phyloP scores from a whole-genome alignment of 116 monocot genomes.

The Thalassia testudinum region DNA sequence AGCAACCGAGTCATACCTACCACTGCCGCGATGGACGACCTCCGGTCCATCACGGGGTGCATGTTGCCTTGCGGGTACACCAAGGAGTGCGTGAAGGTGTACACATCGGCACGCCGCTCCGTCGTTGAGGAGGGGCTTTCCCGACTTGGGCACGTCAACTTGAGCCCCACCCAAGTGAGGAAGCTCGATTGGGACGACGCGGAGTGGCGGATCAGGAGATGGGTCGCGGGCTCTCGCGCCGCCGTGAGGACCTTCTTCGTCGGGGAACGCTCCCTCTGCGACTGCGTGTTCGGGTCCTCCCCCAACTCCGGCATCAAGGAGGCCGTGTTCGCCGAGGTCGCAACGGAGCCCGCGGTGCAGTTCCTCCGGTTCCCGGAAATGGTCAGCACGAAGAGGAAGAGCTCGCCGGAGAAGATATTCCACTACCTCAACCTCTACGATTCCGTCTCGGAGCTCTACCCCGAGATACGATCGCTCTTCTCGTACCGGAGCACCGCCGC shows the following conservation, averaged over 20 bases:
- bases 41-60: slow-evolving; percentile 33
- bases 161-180: slow-evolving; percentile 16
- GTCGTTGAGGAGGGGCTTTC: slow-evolving; percentile 31
- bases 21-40: slow-evolving; percentile 1
- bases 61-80: slow-evolving; percentile 65
- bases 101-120: slow-evolving; percentile 28
- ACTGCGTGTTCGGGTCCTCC: slow-evolving; percentile 25
- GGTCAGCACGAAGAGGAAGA: slow-evolving; percentile 15
- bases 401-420: slow-evolving; percentile 39
- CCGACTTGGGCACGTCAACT: slow-evolving; percentile 28
- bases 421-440: slow-evolving; percentile 33
- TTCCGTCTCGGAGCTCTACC: slow-evolving; percentile 14
- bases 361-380: slow-evolving; percentile 33
- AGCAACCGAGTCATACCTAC: slow-evolving; percentile 5
- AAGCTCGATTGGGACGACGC: slow-evolving; percentile 44
- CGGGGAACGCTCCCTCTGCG: slow-evolving; percentile 32
- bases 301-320: slow-evolving; percentile 25
- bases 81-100: slow-evolving; percentile 43
- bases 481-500: slow-evolving; percentile 11
- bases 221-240: slow-evolving; percentile 5
- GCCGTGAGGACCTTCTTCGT: slow-evolving; percentile 24
- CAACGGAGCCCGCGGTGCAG: slow-evolving; percentile 15
- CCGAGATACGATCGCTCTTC: slow-evolving; percentile 31
- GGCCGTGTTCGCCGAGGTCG: slow-evolving; percentile 30
- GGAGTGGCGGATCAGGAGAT: slow-evolving; percentile 26